Conservation (phyloP, 78 protist genomes). For the Tieghemostelium lacteum region DNA sequence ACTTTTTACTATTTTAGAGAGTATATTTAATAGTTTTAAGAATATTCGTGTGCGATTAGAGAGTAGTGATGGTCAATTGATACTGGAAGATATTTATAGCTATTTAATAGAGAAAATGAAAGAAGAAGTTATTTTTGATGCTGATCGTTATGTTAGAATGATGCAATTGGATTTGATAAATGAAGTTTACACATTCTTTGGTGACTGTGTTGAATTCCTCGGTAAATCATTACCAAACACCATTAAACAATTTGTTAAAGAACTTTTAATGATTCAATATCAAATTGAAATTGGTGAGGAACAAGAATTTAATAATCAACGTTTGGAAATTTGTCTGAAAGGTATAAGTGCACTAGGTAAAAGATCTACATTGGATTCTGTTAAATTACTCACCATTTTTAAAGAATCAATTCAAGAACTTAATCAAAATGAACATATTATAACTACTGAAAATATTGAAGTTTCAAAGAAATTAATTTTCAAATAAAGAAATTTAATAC, state of each 20-base stretch:
- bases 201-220: not conserved
- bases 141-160: slow-evolving; percentile 16
- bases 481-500: too few relatives aligned
- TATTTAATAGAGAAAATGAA: slow-evolving; percentile 8
- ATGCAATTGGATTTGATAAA: slow-evolving; percentile 11
- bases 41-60: not conserved
- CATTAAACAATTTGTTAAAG: not conserved
- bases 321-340: not conserved
- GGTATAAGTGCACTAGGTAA: too few relatives aligned
- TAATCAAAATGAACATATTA: too few relatives aligned
- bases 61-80: not conserved
- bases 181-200: not conserved
- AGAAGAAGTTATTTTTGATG: slow-evolving; percentile 35
- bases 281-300: slow-evolving; percentile 30
- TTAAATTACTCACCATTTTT: too few relatives aligned
- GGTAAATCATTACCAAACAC: not conserved
- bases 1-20: slow-evolving; percentile 1
- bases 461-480: too few relatives aligned
- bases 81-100: not conserved
- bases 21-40: not conserved
- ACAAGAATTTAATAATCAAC: not conserved
- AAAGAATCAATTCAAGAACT: too few relatives aligned
- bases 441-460: too few relatives aligned
- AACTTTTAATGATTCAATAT: slow-evolving; percentile 6
- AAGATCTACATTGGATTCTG: too few relatives aligned